Conservation (phyloP, 371 early-diverging fungal genomes). For the Phascolomyces articulosus region DNA sequence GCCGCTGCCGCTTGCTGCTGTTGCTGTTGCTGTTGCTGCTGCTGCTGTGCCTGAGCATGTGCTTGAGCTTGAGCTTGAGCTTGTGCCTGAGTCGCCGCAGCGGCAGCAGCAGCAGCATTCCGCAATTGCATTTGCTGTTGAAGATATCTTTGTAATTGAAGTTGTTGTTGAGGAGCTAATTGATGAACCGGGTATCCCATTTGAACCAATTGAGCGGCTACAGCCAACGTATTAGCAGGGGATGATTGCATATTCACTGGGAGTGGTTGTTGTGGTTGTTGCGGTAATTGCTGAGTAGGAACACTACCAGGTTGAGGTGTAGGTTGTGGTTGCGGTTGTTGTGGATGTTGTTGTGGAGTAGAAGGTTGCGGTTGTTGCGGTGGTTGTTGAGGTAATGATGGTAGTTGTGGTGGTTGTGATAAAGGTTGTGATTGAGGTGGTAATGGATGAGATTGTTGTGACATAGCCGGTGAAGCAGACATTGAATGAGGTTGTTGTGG, state of each 20-base stretch:
- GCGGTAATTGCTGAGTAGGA: slow-evolving; percentile 1
- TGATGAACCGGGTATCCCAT: slow-evolving; percentile 47
- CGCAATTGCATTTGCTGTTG: slow-evolving; percentile 41
- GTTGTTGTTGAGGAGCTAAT: slow-evolving; percentile 35
- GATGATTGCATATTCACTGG: background rate
- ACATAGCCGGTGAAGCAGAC: slow-evolving; percentile 8
- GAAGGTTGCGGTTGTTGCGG: slow-evolving; percentile 12
- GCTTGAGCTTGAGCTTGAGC: slow-evolving; percentile 12
- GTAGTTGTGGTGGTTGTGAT: background rate
- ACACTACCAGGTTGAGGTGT: slow-evolving; percentile 16
- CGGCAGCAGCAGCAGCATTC: slow-evolving; percentile 22
- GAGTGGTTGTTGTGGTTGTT: slow-evolving; percentile 21
- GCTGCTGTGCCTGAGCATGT: slow-evolving; percentile 16
- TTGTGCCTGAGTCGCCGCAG: slow-evolving; percentile 10
- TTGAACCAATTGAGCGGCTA: slow-evolving; percentile 45
- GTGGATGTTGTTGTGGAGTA: slow-evolving; percentile 15
- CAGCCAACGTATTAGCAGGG: slow-evolving; percentile 29
- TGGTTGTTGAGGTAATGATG: slow-evolving; percentile 11
- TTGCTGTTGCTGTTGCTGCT: slow-evolving; percentile 12
- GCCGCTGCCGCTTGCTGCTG: slow-evolving; percentile 11
- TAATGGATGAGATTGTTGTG: slow-evolving; percentile 11
- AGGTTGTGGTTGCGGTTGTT: slow-evolving; percentile 16
- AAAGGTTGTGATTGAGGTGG: slow-evolving; percentile 10
- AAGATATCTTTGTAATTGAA: slow-evolving; percentile 42
- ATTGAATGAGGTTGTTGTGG: slow-evolving; percentile 2